Base-by-base conservation (phyloP, 2,329 filamentous ascomycete species). In the Pseudogymnoascus sp. region DNA sequence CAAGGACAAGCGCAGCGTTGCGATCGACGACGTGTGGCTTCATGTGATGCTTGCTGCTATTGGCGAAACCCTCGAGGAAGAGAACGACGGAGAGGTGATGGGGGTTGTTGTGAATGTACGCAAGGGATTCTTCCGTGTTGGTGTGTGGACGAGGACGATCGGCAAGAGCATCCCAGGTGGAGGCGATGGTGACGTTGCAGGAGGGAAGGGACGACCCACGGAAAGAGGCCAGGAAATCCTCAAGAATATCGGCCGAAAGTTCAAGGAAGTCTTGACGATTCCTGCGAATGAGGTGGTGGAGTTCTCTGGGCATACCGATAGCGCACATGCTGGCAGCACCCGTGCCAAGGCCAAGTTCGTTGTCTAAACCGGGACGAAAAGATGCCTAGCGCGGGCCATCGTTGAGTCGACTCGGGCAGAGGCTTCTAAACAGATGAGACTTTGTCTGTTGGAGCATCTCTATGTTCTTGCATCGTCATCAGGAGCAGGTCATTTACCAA, bases 21-120 rank as follows among this genome's bases (percentile, higher is more conserved):
- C 93, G 70, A 95, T 97, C 75, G 93, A 99, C 74, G 90, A 93
- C 64, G 83, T 96, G 62, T 99, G 94, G 94, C 86, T 99, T 65
- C 91, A 97, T 76, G 90, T 96, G 66, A 96, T 99, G 87, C 88
- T 99, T 70, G 87, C 90, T 33, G 94, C 92, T 62, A 97, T 99
- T 69, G 94, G 94, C 72, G 95, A 99, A 83, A 97, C 93, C 26
- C 89, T 99, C 62, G 94, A 99, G 80, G 94, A 97, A 78, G 92
- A 97, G 73, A 88, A 88, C 35, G 94, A 97, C 73, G 92, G 92
- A 70, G 95, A 99, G 78, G 89, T 99, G 75, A 97, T 97, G 94
- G 94, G 94, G 67, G 95, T 99, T 35, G 94, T 99, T 26, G 92
- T 97, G 80, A 99, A 99, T 77, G 93, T 99, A 64, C 90, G 94